A percentile compares a stretch with the other conserved stretches of the same genome.
Conservation (phyloP, 805 yeast species). For the Candida vaughaniae region DNA sequence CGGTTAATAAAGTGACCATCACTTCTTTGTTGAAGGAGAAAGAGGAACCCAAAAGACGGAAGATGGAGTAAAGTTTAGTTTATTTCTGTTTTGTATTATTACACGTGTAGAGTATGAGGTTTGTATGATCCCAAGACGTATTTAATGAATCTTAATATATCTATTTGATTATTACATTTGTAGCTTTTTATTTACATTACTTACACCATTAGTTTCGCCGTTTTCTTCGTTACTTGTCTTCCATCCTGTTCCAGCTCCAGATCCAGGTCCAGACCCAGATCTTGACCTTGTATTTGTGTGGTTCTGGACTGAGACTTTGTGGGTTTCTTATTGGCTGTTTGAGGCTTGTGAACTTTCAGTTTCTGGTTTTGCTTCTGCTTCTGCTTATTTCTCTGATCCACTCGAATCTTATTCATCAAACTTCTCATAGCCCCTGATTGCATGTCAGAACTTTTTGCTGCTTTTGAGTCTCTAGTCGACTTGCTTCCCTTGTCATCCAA, state of each 20-base stretch:
- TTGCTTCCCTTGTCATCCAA: conserved; percentile 15
- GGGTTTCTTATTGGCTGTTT: too few relatives aligned
- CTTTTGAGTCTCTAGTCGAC: too few relatives aligned
- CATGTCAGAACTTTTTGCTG: too few relatives aligned
- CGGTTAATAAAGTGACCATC: conserved; percentile 19
- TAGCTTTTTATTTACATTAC: background rate
- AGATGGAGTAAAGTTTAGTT: background rate
- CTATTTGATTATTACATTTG: background rate
- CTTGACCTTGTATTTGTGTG: too few relatives aligned
- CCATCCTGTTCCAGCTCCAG: background rate
- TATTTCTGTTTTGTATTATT: conserved; percentile 1
- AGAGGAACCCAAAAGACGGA: conserved; percentile 5
- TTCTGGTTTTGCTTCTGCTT: too few relatives aligned
- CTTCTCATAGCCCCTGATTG: conserved; percentile 37
- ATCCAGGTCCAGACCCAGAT: background rate
- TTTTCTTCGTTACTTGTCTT: background rate
- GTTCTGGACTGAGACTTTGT: background rate
- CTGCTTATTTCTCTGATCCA: conserved; percentile 9
- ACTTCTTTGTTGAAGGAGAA: conserved; percentile 13
- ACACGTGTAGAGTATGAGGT: background rate
- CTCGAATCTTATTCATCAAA: conserved; percentile 36
- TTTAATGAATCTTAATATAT: background rate
- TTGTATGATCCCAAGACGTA: background rate
- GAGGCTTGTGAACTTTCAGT: too few relatives aligned
- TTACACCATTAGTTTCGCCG: background rate